Base-by-base conservation (phyloP, 2,329 filamentous ascomycete species). In the Clonostachys rhizophaga region DNA sequence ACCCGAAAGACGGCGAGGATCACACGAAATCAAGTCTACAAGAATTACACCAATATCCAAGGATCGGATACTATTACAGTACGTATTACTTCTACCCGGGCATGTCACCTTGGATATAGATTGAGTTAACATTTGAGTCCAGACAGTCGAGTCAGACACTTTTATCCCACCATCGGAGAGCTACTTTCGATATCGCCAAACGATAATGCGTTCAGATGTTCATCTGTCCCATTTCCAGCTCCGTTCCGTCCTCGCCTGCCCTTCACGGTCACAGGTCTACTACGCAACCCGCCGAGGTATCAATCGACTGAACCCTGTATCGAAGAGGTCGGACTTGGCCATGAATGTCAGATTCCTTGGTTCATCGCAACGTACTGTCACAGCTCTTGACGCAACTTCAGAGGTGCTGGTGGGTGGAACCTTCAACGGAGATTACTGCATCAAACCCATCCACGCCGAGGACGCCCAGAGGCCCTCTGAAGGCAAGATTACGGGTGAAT, bases 211-310 rank as follows among this genome's bases (percentile, higher is more conserved):
- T 42, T 69, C 68, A 17, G 69, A 81, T 44, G 67, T 81, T 20
- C 68, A 74, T 50, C 62, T 86, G 16, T 69, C 79, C n/a, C 83
- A 87, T 62, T 86, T 86, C 50, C 83, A 87, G 57, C 68, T 86
- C 12, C 78, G 83, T 40, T 84, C 83, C 54, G 68, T 84, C 14
- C 64, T 87, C 17, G 79, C 78, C 3, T 76, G 75, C 55, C 70
- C 77, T 6, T 79, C 77, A 9, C 70, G 75, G 34, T 76, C 74
- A 7, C 74, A 76, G 40, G 70, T 73, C 9, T 86, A 79, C 57
- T 86, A 84, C 54, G 75, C 81, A 4, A 71, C 72, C 35, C 58
- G 61, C 39, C 68, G 67, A 43, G 70, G 71, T 13, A 68, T 86
- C 16, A 67, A 74, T 40, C 68, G 76, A 46, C 68, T 79, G 51